Conservation (phyloP, 1,284 basidiomycete genomes). For the Chalciporus sp. region DNA sequence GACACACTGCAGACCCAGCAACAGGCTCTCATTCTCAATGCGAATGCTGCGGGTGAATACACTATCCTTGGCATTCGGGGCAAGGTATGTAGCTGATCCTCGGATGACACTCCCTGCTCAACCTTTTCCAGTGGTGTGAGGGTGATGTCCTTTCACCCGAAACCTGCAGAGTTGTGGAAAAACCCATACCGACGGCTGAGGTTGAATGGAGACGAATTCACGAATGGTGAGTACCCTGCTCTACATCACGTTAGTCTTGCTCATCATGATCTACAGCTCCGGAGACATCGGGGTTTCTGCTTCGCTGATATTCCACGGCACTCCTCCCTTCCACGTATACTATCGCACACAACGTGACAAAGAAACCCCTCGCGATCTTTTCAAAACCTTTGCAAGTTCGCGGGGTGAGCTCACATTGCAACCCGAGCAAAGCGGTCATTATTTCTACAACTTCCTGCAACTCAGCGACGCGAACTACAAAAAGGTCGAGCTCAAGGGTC, state of each 20-base stretch:
- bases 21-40: constrained; percentile 53
- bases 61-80: constrained; percentile 74
- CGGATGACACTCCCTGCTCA: constrained; percentile 1
- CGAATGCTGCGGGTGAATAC: constrained; percentile 79
- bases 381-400: constrained; percentile 68
- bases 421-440: constrained; percentile 88
- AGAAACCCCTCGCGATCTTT: constrained; percentile 56
- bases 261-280: constrained; percentile 57
- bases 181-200: constrained; percentile 77
- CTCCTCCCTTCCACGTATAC: constrained; percentile 85
- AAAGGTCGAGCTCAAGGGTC: constrained; percentile 68
- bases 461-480: constrained; percentile 88
- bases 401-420: constrained; percentile 86
- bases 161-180: constrained; percentile 72
- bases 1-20: constrained; percentile 55
- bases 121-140: constrained; percentile 57
- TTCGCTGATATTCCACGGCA: constrained; percentile 84
- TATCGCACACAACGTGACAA: constrained; percentile 78
- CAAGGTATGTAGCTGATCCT: constrained; percentile 40
- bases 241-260: constrained; percentile 4
- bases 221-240: constrained; percentile 68
- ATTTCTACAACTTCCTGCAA: constrained; percentile 81
- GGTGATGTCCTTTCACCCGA: constrained; percentile 85
- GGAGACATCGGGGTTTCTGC: constrained; percentile 93
- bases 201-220: constrained; percentile 91